phyloP scores from a whole-genome alignment of 768 basidiomycete genomes.

The Trametes cingulata region DNA sequence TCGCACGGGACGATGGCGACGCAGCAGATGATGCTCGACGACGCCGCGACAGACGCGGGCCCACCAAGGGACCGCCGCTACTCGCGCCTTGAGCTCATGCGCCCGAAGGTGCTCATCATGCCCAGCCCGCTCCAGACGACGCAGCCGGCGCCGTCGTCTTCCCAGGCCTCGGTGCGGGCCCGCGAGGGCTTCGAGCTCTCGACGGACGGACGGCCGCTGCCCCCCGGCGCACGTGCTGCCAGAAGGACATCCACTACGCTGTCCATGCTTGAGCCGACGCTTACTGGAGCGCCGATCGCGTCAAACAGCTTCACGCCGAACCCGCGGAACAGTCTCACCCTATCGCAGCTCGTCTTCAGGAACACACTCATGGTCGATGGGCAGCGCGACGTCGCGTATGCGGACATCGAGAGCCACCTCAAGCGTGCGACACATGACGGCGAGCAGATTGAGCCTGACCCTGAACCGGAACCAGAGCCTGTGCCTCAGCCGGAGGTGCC shows the following conservation, averaged over 20 bases:
- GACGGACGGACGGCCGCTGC: slow-evolving; percentile 75
- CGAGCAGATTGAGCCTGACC: slow-evolving; percentile 60
- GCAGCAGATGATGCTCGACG: slow-evolving; percentile 54
- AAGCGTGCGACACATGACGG: slow-evolving; percentile 79
- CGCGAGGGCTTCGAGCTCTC: slow-evolving; percentile 65
- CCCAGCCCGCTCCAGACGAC: slow-evolving; percentile 77
- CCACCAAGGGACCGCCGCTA: slow-evolving; percentile 55
- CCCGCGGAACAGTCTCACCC: slow-evolving; percentile 66
- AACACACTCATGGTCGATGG: slow-evolving; percentile 75
- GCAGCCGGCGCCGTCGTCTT: slow-evolving; percentile 23
- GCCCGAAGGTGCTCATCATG: slow-evolving; percentile 94
- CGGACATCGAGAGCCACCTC: slow-evolving; percentile 59
- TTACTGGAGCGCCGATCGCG: slow-evolving; percentile 13
- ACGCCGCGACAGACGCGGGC: slow-evolving; percentile 35
- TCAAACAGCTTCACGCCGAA: slow-evolving; percentile 80
- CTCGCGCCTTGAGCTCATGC: slow-evolving; percentile 76
- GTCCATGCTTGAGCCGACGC: slow-evolving; percentile 34
- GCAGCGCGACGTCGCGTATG: slow-evolving; percentile 59
- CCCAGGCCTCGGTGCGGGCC: slow-evolving; percentile 35
- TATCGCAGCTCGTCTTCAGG: slow-evolving; percentile 86
- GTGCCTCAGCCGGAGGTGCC: slow-evolving; percentile 34
- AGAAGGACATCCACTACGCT: slow-evolving; percentile 47
- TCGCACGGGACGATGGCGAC: slow-evolving; percentile 64
- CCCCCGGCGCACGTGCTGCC: slow-evolving; percentile 66
- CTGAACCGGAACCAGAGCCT: slow-evolving; percentile 33